A percentile compares a stretch with the other conserved stretches of the same genome.
Evolutionary conservation across 1,139 yeast genomes (phyloP).

Genomic region (Yamadazyma blattariae): DNA sequence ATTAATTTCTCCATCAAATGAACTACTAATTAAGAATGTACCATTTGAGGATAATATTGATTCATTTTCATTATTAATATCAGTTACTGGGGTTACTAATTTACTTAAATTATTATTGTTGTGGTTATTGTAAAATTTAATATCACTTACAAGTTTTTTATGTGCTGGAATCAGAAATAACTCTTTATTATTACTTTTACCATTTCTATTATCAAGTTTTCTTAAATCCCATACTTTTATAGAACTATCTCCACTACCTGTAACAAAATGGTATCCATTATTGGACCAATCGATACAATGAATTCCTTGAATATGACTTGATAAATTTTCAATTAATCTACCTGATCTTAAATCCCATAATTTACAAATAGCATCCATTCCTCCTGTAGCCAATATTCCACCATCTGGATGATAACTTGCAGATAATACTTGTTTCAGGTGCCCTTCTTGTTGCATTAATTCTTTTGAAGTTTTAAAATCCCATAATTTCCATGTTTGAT

Average conservation of each 20-base stretch:
- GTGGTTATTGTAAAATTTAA: conserved; percentile 49
- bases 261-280: conserved; percentile 73
- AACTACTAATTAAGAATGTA: conserved; percentile 53
- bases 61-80: conserved; percentile 26
- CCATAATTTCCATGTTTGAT: conserved; percentile 89
- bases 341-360: conserved; percentile 92
- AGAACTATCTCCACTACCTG: conserved; percentile 83
- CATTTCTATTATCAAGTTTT: conserved; percentile 20
- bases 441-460: conserved; percentile 73
- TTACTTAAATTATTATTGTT: conserved; percentile 10
- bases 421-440: conserved; percentile 67
- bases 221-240: conserved; percentile 88
- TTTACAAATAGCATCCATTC: conserved; percentile 70
- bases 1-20: conserved; percentile 68
- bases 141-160: conserved; percentile 66
- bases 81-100: conserved; percentile 19
- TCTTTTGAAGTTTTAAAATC: conserved; percentile 47
- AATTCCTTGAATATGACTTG: conserved; percentile 72
- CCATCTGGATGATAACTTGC: conserved; percentile 77
- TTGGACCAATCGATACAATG: conserved; percentile 73
- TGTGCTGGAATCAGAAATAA: conserved; percentile 71
- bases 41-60: conserved; percentile 32
- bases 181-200: conserved; percentile 22
- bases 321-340: conserved; percentile 52
- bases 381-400: conserved; percentile 70